phyloP scores from a whole-genome alignment of 2,329 filamentous ascomycete species.

The Lachnellula subtilissima region DNA sequence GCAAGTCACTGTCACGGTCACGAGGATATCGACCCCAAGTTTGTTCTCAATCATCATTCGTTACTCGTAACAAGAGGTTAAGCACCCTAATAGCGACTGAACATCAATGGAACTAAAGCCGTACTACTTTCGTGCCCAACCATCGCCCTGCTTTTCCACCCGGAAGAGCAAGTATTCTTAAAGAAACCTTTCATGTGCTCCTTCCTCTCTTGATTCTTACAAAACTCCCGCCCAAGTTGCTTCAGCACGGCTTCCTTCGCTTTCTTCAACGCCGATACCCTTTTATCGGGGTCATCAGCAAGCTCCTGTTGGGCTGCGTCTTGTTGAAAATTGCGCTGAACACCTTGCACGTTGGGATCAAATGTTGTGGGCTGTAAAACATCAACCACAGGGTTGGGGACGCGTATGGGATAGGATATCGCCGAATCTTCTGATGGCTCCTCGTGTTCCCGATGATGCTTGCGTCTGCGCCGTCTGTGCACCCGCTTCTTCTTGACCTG shows the following conservation, averaged over 20 bases:
- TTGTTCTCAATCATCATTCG: constrained; percentile 18
- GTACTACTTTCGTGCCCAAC: constrained; percentile 45
- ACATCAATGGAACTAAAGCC: constrained; percentile 55
- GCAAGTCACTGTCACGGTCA: not conserved
- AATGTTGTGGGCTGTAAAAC: constrained; percentile 54
- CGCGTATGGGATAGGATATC: constrained; percentile 26
- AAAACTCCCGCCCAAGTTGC: constrained; percentile 52
- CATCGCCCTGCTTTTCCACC: constrained; percentile 19
- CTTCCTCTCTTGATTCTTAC: constrained; percentile 24
- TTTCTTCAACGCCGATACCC: constrained; percentile 50
- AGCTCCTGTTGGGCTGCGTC: constrained; percentile 52
- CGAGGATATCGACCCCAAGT: not conserved
- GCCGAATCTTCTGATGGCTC: constrained; percentile 13
- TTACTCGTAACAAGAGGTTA: constrained; percentile 18
- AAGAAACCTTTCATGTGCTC: constrained; percentile 20
- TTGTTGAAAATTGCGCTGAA: constrained; percentile 54
- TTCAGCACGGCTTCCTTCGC: constrained; percentile 57
- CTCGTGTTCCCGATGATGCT: constrained; percentile 33
- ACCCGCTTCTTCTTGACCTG: constrained; percentile 43
- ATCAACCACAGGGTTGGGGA: constrained; percentile 21
- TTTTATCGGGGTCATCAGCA: constrained; percentile 52
- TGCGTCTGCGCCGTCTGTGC: constrained; percentile 28
- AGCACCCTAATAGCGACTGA: constrained; percentile 39
- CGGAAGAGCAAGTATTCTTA: constrained; percentile 24
- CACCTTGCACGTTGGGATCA: constrained; percentile 46